A percentile compares a stretch with the other conserved stretches of the same genome.
These are phyloP conservation scores for Ophiocordyceps camponoti-rufipedis DNA, from an alignment of 2,329 filamentous ascomycete species.

Conservation along the genomic window DNA sequence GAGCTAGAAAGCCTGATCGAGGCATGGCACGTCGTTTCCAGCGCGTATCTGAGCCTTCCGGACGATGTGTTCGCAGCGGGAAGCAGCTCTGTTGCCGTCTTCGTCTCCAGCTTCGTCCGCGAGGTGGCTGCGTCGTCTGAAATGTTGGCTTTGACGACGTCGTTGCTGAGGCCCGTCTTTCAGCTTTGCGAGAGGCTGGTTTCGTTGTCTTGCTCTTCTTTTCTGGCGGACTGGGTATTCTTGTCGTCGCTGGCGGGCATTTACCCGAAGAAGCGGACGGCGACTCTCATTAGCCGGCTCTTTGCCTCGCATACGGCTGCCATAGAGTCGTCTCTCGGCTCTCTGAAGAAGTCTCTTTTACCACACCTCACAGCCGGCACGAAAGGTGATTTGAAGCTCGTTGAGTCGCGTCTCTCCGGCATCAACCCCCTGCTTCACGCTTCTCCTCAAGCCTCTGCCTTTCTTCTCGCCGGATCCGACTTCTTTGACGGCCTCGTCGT, in stretches of 20 bases:
- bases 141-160: constrained; percentile 7
- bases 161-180: constrained; percentile 46
- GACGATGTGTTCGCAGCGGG: constrained; percentile 35
- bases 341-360: constrained; percentile 43
- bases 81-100: constrained; percentile 33
- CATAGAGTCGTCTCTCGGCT: constrained; percentile 36
- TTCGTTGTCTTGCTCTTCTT: constrained; percentile 42
- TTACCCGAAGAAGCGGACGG: constrained; percentile 45
- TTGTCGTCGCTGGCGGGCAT: constrained; percentile 42
- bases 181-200: constrained; percentile 28
- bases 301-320: constrained; percentile 30
- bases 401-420: constrained; percentile 34
- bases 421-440: constrained; percentile 46
- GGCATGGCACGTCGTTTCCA: constrained; percentile 54
- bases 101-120: constrained; percentile 37
- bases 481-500: constrained; percentile 60
- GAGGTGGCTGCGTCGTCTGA: constrained; percentile 21
- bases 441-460: constrained; percentile 35
- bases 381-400: constrained; percentile 31
- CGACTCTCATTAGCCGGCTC: constrained; percentile 27
- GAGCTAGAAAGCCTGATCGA: constrained; percentile 68
- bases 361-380: constrained; percentile 43
- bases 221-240: constrained; percentile 22
- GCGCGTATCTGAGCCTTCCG: constrained; percentile 42
- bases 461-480: constrained; percentile 72